Evolutionary conservation across 192 early-diverging fungal species (phyloP).

Genomic region (Coemansia sp.): DNA sequence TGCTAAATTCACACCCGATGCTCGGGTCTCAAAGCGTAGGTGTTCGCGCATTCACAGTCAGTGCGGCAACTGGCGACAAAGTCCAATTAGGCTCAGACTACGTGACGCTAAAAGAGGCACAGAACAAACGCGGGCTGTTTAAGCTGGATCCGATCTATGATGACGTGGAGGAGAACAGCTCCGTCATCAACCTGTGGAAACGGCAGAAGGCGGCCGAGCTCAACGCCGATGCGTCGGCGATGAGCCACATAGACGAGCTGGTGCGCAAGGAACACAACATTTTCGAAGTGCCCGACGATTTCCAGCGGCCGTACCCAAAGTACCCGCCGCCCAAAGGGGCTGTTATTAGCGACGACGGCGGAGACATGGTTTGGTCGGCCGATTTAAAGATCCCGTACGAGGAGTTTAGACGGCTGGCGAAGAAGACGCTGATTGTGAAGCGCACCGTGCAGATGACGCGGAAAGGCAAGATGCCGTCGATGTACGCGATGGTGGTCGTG

Average conservation of each 20-base stretch:
- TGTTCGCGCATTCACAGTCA: slow-evolving; percentile 2
- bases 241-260: slow-evolving; percentile 7
- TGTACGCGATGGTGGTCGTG: slow-evolving; percentile 91
- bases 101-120: no score
- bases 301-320: slow-evolving; percentile 11
- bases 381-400: slow-evolving; percentile 53
- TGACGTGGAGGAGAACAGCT: slow-evolving; percentile 35
- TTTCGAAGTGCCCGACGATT: slow-evolving; percentile 10
- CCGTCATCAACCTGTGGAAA: slow-evolving; percentile 48
- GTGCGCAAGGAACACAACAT: slow-evolving; percentile 36
- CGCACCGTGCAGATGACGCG: slow-evolving; percentile 75
- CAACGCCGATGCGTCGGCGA: slow-evolving; percentile 9
- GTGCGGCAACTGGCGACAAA: not conserved
- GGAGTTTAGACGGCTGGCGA: slow-evolving; percentile 58
- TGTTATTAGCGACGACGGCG: slow-evolving; percentile 12
- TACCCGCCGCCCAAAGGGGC: slow-evolving; percentile 7
- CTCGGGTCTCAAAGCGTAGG: not conserved
- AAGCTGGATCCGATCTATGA: slow-evolving; percentile 44
- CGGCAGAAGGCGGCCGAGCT: slow-evolving; percentile 31
- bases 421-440: slow-evolving; percentile 69
- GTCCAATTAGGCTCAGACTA: not conserved
- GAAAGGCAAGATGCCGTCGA: slow-evolving; percentile 73
- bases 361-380: slow-evolving; percentile 44
- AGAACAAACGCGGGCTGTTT: slow-evolving; percentile 3
- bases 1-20: no score